Base-by-base conservation (phyloP, 2,329 filamentous ascomycete genomes). In the Verticillium dahliae region DNA sequence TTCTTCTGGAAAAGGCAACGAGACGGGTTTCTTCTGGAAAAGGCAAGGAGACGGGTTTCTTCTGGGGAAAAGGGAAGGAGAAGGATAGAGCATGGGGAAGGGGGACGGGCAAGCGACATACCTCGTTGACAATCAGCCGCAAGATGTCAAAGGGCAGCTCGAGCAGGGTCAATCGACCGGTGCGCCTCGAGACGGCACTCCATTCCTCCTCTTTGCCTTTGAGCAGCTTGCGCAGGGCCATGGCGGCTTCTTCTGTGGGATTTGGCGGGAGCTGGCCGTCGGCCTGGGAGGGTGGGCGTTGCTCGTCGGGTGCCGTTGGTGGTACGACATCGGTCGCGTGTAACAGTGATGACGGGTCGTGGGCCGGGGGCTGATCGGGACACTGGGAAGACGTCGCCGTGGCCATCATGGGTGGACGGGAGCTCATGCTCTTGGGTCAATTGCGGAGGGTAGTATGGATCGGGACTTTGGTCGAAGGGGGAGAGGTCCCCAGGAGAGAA, bases 101-200 rank as follows among this genome's bases (percentile, higher is more conserved):
- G 18, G 18, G 18, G 50, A 35, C 52, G 56, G 27, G 54, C 39
- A 57, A 22, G 7, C 14, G 54, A 68, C 78, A 71, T 77, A 87
- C 89, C 82, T 95, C 88, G 75, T 90, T 90, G 61, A 94, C 85
- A 63, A 95, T 91, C 67, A 91, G 82, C 66, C 90, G 89, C 54
- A 95, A 75, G 22, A 95, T 83, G 71, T 95, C 91, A 63, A 92
- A 80, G 1, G 91, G 91, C 22, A 95, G 80, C 70, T 93, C 89
- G 33, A 95, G 78, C 57, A 95, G 77, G 39, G 81, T 81, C 63
- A 92, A 77, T 31, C 65, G 66, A n/a, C 61, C 63, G 31, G 58
- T 57, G 22, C 52, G 55, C 56, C 35, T 60, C 38, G 63, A 65
- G 78, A 90, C 73, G 79, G 85, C 73, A 84, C 89, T 78, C 85